These are phyloP conservation scores for Boletus pseudo-olivaceus DNA, from an alignment of 768 basidiomycete species.

Conservation along the genomic window DNA sequence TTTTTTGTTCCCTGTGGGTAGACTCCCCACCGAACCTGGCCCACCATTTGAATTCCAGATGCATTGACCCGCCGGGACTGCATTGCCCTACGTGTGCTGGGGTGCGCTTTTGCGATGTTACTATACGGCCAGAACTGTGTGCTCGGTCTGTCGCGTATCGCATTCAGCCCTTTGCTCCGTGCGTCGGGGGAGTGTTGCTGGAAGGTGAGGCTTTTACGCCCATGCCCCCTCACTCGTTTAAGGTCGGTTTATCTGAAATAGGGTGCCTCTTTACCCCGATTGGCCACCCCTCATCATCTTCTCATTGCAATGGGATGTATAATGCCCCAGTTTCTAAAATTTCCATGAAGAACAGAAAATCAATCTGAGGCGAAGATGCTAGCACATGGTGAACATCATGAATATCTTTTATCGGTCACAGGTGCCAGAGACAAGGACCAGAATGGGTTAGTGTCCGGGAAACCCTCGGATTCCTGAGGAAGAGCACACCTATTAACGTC, in stretches of 20 bases:
- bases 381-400: background rate
- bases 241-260: background rate
- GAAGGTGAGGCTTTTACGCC: background rate
- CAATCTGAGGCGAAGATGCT: background rate
- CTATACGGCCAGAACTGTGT: too few species aligned
- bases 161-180: too few species aligned
- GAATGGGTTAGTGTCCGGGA: background rate
- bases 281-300: conserved; percentile 1
- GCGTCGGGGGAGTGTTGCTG: background rate
- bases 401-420: background rate
- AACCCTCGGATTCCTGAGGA: background rate
- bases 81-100: too few species aligned
- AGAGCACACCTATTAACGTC: background rate
- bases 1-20: background rate
- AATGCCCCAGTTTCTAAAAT: background rate
- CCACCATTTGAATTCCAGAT: too few species aligned
- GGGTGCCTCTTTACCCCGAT: background rate
- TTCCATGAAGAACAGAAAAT: background rate
- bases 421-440: background rate
- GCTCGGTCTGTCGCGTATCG: too few species aligned
- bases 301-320: background rate
- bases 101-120: too few species aligned
- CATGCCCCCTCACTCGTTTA: conserved; percentile 4
- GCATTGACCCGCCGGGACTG: too few species aligned
- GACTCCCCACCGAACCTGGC: background rate